phyloP scores from a whole-genome alignment of 805 yeast species.

The Kodamaea leandrae region DNA sequence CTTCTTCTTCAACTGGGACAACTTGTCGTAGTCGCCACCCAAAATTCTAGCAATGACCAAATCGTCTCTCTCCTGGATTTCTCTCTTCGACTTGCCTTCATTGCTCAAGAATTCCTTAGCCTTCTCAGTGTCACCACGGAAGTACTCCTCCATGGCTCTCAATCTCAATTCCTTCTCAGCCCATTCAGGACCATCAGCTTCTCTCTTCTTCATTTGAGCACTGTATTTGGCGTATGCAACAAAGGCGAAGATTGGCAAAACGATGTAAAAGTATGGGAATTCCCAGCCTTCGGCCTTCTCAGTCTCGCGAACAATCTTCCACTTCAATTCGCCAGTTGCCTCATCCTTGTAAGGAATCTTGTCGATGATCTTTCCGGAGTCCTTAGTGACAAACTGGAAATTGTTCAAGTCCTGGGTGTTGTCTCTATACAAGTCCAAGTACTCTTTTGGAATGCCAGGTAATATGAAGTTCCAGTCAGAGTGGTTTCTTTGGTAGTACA shows the following conservation, averaged over 20 bases:
- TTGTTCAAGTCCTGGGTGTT: constrained; percentile 61
- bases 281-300: constrained; percentile 85
- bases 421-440: constrained; percentile 53
- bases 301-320: constrained; percentile 74
- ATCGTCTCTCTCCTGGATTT: constrained; percentile 66
- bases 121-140: constrained; percentile 49
- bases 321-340: constrained; percentile 71
- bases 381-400: constrained; percentile 51
- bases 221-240: constrained; percentile 50
- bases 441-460: constrained; percentile 50
- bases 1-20: constrained; percentile 56
- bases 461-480: constrained; percentile 46
- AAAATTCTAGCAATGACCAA: constrained; percentile 77
- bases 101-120: constrained; percentile 55
- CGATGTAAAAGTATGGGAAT: constrained; percentile 63
- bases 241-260: constrained; percentile 66
- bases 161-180: constrained; percentile 77
- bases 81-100: constrained; percentile 51
- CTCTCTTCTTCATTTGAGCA: constrained; percentile 41
- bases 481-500: constrained; percentile 56
- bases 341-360: constrained; percentile 82
- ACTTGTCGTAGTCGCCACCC: constrained; percentile 78
- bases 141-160: constrained; percentile 66
- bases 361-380: constrained; percentile 64
- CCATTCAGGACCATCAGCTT: constrained; percentile 61